phyloP scores from a whole-genome alignment of 148 eudicot genomes.

The Chenopodium formosanum region DNA sequence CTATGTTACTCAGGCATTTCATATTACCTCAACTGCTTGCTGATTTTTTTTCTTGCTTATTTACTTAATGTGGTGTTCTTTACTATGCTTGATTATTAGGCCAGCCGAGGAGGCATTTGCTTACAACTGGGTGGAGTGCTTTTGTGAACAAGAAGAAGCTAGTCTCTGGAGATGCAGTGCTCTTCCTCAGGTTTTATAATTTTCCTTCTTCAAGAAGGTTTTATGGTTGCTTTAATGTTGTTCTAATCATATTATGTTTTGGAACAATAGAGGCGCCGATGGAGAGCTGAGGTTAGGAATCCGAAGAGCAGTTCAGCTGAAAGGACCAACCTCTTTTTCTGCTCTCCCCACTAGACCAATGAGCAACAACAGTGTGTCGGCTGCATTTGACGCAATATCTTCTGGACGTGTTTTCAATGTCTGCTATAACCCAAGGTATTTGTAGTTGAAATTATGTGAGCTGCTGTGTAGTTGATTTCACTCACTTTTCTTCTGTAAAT shows the following conservation, averaged over 20 bases:
- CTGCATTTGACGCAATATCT: conserved; percentile 62
- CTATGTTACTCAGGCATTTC: too few species aligned
- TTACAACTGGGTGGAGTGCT: conserved; percentile 99
- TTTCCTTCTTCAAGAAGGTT: neutral
- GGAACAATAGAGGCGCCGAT: conserved; percentile 61
- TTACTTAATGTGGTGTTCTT: neutral
- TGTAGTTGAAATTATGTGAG: neutral
- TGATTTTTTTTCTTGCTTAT: neutral
- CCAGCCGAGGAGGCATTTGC: conserved; percentile 93
- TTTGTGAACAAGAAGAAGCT: conserved; percentile 95
- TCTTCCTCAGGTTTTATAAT: conserved; percentile 29
- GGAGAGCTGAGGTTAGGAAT: conserved; percentile 89
- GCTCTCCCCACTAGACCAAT: conserved; percentile 41
- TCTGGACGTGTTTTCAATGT: conserved; percentile 47
- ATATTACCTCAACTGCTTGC: neutral
- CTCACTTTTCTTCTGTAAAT: neutral
- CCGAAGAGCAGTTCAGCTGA: conserved; percentile 74
- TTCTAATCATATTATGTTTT: conserved; percentile 2
- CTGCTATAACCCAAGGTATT: conserved; percentile 89
- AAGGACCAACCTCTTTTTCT: conserved; percentile 39
- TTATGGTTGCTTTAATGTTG: neutral
- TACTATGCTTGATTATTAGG: conserved; percentile 48
- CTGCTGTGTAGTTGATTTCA: neutral
- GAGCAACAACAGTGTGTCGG: conserved; percentile 35
- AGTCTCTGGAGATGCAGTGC: conserved; percentile 94